Base-by-base conservation (phyloP, 202 grass and related monocot genomes). In the Dendrocalamus latiflorus region DNA sequence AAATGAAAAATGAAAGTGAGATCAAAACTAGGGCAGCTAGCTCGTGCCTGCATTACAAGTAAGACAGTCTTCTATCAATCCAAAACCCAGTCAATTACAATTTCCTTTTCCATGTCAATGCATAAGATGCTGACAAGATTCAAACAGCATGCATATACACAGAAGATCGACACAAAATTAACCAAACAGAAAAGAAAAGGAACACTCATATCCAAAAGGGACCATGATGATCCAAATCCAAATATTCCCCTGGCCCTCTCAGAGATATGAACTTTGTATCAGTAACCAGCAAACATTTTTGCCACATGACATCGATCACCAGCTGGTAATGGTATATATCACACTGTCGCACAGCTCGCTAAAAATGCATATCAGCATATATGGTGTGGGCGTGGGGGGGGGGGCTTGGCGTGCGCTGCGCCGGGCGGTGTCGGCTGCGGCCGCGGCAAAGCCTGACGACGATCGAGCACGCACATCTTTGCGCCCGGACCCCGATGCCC, bases 391-490 rank as follows among this genome's bases (percentile, higher is more conserved):
- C 16, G 85, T 44, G 10, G 42, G 41, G 2, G 42, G 41, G 2
- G 5, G 22, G 26, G 6, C 70, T 84, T 30, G 87, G 81, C 81
- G 87, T 89, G 87, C 81, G 87, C 68, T 68, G 81, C 43, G 85
- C 53, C 43, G 63, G 81, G 62, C 64, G 44, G 81, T 89, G 87
- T 89, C 87, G 76, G 86, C 75, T 28, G 59, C 39, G 59, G 28
- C 30, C 30, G 80, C 67, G 67, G 87, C 81, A 88, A 88, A 88
- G 87, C 16, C 78, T 87, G 78, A 65, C 70, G 76, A 7, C 45
- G 76, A 53, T 48, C 61, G 56, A 72, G 58, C 84, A 81, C 69
- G 84, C 84, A 69, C 69, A 25, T 8, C 33, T 36, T 9, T 36
- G 60, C 3, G 5, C 60, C 13, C 28, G 24, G 60, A 34, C 24